Evolutionary conservation across 306 rosid genomes (phyloP).

Genomic region (Sesbania bispinosa): DNA sequence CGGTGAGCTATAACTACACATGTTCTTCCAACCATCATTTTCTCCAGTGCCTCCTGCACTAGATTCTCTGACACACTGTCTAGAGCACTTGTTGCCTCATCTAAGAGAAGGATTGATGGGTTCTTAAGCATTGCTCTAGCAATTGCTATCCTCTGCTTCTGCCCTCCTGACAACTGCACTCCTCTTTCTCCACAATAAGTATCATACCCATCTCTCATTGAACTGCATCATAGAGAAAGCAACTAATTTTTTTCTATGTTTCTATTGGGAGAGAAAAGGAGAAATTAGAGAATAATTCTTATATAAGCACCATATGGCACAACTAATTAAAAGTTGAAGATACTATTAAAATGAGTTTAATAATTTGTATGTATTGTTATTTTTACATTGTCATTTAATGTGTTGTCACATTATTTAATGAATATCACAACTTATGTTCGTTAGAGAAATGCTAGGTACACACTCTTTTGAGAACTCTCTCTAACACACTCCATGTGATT

Average conservation of each 20-base stretch:
- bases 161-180: constrained; percentile 81
- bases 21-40: constrained; percentile 79
- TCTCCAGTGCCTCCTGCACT: constrained; percentile 73
- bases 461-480: no score
- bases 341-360: no score
- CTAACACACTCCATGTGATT: no score
- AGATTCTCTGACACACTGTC: constrained; percentile 68
- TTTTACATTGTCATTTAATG: no score
- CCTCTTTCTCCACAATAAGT: constrained; percentile 82
- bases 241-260: background rate
- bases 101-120: constrained; percentile 67
- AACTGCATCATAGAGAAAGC: constrained; percentile 34
- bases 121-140: constrained; percentile 73
- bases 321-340: no score
- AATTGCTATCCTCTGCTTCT: constrained; percentile 81
- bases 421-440: no score
- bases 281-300: no score
- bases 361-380: no score
- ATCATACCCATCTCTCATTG: constrained; percentile 68
- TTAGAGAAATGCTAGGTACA: no score
- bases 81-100: constrained; percentile 83
- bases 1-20: constrained; percentile 74
- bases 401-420: no score
- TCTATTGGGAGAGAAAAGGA: background rate
- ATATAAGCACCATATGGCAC: no score